Base-by-base conservation (phyloP, 2,329 filamentous ascomycete genomes). In the Penicillium sp. region DNA sequence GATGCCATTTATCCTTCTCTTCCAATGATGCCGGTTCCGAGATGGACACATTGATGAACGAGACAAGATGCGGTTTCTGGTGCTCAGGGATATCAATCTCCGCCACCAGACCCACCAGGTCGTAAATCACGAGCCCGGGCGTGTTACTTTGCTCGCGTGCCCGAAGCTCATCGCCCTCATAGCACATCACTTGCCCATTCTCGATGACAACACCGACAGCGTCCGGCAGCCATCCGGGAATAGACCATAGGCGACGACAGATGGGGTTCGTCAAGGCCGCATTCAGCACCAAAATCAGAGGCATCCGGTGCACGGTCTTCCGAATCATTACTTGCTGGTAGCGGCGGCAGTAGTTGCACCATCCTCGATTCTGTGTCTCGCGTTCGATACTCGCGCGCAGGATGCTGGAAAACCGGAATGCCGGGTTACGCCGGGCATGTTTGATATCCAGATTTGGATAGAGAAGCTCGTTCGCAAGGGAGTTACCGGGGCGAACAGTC, bases 121-220 rank as follows among this genome's bases (percentile, higher is more conserved):
- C 96, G 74, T 97, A 99, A 0, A 98, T 89, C 13, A 88, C 87
- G 50, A 98, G 90, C 52, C 89, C 88, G 59, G 93, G 90, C 6
- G 89, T 88, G 22, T 90, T 90, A 35, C 89, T 85, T 69, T 94
- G 89, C 22, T 96, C 78, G 67, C 95, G 91, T 50, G 90, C 78
- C 71, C 89, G 89, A 64, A 99, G 77, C 68, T 98, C 93, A 54
- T 96, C 89, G 2, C 95, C 94, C 75, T 99, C 93, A 64, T 92
- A 98, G 75, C 93, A 97, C 75, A 91, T 93, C 71, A 98, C 91
- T 70, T 96, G 91, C n/a, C 91, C 92, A 68, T 91, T 87, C 60
- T 96, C 91, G 58, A 96, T 86, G 58, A 96, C 91, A 69, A 99
- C 86, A 39, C 95, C 95, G 68, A 99, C 93, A 73, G 98, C 92